These are phyloP conservation scores for Dovyalis caffra DNA, from an alignment of 345 rosid species.

Conservation along the genomic window DNA sequence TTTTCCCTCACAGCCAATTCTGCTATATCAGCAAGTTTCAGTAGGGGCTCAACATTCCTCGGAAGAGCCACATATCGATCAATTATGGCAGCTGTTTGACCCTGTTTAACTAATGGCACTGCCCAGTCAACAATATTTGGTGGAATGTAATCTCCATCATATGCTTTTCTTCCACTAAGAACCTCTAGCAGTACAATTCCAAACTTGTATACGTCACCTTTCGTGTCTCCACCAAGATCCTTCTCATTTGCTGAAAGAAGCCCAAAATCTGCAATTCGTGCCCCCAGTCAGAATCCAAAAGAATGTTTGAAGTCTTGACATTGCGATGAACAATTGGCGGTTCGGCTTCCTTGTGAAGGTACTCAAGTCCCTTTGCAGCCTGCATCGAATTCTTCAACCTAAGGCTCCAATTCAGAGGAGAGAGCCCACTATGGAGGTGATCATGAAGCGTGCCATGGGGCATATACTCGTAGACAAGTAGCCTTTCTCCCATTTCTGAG, in stretches of 20 bases:
- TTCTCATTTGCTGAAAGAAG: conserved; percentile 52
- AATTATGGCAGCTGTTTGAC: conserved; percentile 60
- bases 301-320: conserved; percentile 73
- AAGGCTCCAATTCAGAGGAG: conserved; percentile 69
- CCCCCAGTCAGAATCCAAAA: conserved; percentile 89
- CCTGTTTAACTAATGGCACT: conserved; percentile 58
- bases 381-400: conserved; percentile 68
- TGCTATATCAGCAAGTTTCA: conserved; percentile 76
- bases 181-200: conserved; percentile 79
- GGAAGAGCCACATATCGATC: conserved; percentile 65
- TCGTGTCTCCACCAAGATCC: conserved; percentile 47
- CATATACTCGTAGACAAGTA: conserved; percentile 80
- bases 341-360: conserved; percentile 68
- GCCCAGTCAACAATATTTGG: conserved; percentile 75
- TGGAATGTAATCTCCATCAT: conserved; percentile 60
- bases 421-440: conserved; percentile 73
- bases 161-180: conserved; percentile 81
- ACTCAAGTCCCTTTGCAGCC: conserved; percentile 80
- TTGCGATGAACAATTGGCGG: conserved; percentile 67
- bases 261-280: conserved; percentile 83
- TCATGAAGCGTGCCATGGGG: conserved; percentile 89
- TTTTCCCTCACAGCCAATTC: conserved; percentile 64
- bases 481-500: conserved; percentile 83
- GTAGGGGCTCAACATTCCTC: conserved; percentile 78
- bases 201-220: conserved; percentile 62